Base-by-base conservation (phyloP, 257 asterid species). In the Ajuga chamaepitys region DNA sequence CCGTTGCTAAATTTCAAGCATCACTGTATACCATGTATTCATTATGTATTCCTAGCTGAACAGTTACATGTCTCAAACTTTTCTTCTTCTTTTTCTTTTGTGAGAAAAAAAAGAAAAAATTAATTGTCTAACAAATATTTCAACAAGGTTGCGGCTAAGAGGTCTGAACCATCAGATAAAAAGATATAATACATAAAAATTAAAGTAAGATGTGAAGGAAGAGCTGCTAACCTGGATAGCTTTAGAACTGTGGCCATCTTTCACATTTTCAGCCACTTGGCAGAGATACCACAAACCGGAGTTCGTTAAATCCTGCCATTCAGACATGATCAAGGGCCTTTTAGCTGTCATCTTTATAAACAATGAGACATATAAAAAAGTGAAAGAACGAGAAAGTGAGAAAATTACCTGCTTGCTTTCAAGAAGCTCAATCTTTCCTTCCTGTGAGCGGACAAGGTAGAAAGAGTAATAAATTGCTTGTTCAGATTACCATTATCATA, bases 271-370 rank as follows among this genome's bases (percentile, higher is more conserved):
- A 65, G 95, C 91, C 45, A 52, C 87, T 82, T 86, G 89, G 78
- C 96, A 88, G 62, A 88, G 84, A 81, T 88, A 88, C 83, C 83
- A 88, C 74, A 88, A 53, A 45, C 95, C 96, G 13, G 95, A 81
- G 76, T 82, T 88, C 14, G 96, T 88, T 75, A 82, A 40, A 78
- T 86, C 95, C 96, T 88, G 83, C 56, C 58, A 70, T 53, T 21
- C 14, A 30, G 7, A 47, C 34, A 30, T 35, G 24, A 38, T 30
- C 66, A 58, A 46, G 66, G 61, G 55, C 25, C 58, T 67, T 12
- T 57, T 42, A 55, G 73, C 50, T 37, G 54, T 22, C 35, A 47
- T 38, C 30, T 65, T 35, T 41, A 47, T 46, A 59, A 5, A 53
- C 0, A 45, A 12, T 6, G 59, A 38, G 17, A 50, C 9, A 24